Conservation (phyloP, 768 basidiomycete species). For the Mycena rosella region DNA sequence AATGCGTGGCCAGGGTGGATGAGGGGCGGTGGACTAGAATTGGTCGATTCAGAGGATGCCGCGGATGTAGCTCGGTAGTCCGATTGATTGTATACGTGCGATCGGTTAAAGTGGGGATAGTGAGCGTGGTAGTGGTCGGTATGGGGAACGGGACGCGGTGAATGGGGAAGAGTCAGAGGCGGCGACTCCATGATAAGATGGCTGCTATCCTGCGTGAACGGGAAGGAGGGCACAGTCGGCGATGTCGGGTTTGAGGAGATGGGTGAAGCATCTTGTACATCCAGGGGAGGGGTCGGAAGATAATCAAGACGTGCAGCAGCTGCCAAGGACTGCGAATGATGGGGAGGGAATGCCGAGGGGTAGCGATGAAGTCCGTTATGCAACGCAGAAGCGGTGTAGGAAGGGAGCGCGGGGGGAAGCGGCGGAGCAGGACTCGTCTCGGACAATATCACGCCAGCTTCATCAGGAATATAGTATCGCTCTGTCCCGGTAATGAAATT, state of each 20-base stretch:
- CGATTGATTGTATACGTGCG: conserved; percentile 28
- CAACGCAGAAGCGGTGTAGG: conserved; percentile 36
- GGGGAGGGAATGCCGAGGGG: conserved; percentile 30
- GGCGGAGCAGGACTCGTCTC: conserved; percentile 43
- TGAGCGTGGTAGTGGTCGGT: conserved; percentile 42
- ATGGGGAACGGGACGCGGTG: conserved; percentile 28
- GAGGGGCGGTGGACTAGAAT: conserved; percentile 45
- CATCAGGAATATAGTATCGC: conserved; percentile 72
- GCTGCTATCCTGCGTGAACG: conserved; percentile 38
- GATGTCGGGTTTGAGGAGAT: conserved; percentile 45
- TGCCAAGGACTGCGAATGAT: conserved; percentile 43
- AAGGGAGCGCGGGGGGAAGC: conserved; percentile 22
- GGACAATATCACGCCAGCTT: conserved; percentile 70
- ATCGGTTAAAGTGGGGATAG: conserved; percentile 39
- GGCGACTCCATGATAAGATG: conserved; percentile 32
- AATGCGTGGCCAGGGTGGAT: conserved; percentile 42
- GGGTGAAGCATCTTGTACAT: conserved; percentile 48
- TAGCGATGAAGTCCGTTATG: conserved; percentile 25
- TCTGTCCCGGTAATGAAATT: conserved; percentile 73
- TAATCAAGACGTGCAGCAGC: conserved; percentile 48
- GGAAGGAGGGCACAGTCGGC: conserved; percentile 41
- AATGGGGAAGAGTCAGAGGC: conserved; percentile 21
- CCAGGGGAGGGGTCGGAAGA: conserved; percentile 55
- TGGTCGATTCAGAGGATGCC: conserved; percentile 36
- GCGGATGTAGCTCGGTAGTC: conserved; percentile 35